Base-by-base conservation (phyloP, 2,329 filamentous ascomycete species). In the Ophiostoma himal-ulmi region DNA sequence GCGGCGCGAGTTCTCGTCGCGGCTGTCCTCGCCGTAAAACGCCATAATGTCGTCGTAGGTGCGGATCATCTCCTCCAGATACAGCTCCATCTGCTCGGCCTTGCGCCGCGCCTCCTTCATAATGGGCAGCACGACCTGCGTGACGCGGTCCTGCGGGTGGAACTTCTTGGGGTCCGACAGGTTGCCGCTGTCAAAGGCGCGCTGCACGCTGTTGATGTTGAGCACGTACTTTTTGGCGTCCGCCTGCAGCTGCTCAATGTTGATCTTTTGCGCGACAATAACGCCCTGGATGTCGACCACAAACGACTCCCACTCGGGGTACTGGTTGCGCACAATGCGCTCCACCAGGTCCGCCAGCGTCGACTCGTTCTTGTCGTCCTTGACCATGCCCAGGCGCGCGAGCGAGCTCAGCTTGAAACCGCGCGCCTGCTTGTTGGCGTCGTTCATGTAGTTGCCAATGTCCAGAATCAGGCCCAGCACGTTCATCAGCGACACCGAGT, bases 401-500 rank as follows among this genome's bases (percentile, higher is more conserved):
- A 99, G 88, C 6, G 95, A 97, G 77, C 93, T 95, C 17, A 99
- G 88, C 83, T 99, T 99, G 89, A 99, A 99, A 73, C 95, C 95
- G 71, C 91, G 92, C 4, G 95, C 95, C 81, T 98, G 95, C 82
- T 99, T 99, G 82, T 97, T 98, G 70, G 94, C 91, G 78, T 98
- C 95, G 83, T 99, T 99, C 95, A 99, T 99, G 85, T 97, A 99
- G 80, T 99, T 99, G 80, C 95, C 95, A 77, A 99, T 97, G 79
- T 97, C 94, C 76, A 99, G 83, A 80, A 99, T 99, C 73, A 98
- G 85, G 71, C 94, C 94, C 70, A 99, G 87, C 66, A 99, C 93
- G 74, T 96, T 97, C 90, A 98, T 97, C 76, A 99, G 82, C 36
- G 93, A 91, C 36, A 96, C 93, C 1, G 94, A 97, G 77, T 96